A percentile compares a stretch with the other conserved stretches of the same genome.
Evolutionary conservation across 2,329 filamentous ascomycete genomes (phyloP).

Genomic region (Emmonsiellopsis sp.): DNA sequence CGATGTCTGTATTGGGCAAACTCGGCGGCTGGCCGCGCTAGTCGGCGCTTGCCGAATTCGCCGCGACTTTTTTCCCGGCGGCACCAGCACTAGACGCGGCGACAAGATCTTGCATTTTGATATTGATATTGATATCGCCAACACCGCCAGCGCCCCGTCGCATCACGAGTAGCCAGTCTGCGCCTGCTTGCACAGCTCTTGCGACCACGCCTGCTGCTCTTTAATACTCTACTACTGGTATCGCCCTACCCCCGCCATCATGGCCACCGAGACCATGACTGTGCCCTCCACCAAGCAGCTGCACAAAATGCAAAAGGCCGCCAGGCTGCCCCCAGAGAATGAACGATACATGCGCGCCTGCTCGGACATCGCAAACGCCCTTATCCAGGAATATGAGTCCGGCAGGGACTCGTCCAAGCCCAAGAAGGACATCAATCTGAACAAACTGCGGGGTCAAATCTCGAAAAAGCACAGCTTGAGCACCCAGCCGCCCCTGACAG

Average conservation of each 20-base stretch:
- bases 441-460: constrained; percentile 74
- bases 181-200: not conserved
- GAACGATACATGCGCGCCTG: constrained; percentile 91
- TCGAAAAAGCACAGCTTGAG: constrained; percentile 87
- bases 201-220: not conserved
- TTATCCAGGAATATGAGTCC: constrained; percentile 90
- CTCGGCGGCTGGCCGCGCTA: no score
- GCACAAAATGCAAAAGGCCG: constrained; percentile 53
- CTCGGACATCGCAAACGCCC: constrained; percentile 84
- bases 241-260: constrained; percentile 17
- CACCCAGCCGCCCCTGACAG: constrained; percentile 82
- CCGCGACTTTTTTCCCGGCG: no score
- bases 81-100: no score
- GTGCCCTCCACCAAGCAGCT: constrained; percentile 46
- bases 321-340: constrained; percentile 77
- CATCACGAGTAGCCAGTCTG: not conserved
- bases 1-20: not conserved
- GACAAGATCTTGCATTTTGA: no score
- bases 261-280: constrained; percentile 56
- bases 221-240: not conserved
- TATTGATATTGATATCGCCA: no score
- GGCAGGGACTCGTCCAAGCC: constrained; percentile 63
- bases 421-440: constrained; percentile 85
- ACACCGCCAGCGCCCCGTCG: not conserved
- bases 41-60: no score